Conservation (phyloP, 345 rosid genomes). For the Kandelia obovata region DNA sequence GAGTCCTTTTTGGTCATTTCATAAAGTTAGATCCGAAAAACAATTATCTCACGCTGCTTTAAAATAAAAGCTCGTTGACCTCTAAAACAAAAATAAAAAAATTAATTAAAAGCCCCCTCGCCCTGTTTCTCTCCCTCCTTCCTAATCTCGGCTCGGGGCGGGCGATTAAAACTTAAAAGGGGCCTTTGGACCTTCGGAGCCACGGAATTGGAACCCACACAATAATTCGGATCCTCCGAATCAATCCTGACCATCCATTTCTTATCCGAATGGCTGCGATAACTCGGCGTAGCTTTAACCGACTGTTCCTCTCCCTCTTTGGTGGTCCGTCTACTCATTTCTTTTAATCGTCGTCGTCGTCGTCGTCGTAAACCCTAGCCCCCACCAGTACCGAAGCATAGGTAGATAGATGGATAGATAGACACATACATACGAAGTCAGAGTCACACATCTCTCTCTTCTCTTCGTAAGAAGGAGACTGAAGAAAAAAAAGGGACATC, state of each 20-base stretch:
- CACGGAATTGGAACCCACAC: not conserved
- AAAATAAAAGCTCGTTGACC: too few relatives aligned
- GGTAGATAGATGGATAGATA: too few relatives aligned
- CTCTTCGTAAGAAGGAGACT: conserved; percentile 17
- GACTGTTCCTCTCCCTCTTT: not conserved
- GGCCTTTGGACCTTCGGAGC: not conserved
- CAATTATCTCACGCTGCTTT: too few relatives aligned
- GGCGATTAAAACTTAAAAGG: not conserved
- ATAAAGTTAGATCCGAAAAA: too few relatives aligned
- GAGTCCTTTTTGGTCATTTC: conserved; percentile 7
- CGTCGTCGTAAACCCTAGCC: conserved; percentile 27
- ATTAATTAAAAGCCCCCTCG: not conserved
- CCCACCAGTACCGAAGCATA: not conserved
- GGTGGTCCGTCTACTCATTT: not conserved
- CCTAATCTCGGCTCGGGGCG: too few relatives aligned
- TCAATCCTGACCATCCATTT: conserved; percentile 9
- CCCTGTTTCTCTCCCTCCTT: not conserved
- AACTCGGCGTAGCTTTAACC: conserved; percentile 13
- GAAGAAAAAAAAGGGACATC: not conserved
- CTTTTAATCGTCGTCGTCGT: not conserved
- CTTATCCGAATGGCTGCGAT: not conserved
- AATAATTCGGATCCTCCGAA: conserved; percentile 5
- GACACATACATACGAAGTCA: too few relatives aligned
- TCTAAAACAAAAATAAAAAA: too few relatives aligned
- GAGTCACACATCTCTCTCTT: not conserved